A percentile compares a stretch with the other conserved stretches of the same genome.
These are phyloP conservation scores for Globisporangium middletonii DNA, from an alignment of 352 stramenopile species.

Conservation along the genomic window DNA sequence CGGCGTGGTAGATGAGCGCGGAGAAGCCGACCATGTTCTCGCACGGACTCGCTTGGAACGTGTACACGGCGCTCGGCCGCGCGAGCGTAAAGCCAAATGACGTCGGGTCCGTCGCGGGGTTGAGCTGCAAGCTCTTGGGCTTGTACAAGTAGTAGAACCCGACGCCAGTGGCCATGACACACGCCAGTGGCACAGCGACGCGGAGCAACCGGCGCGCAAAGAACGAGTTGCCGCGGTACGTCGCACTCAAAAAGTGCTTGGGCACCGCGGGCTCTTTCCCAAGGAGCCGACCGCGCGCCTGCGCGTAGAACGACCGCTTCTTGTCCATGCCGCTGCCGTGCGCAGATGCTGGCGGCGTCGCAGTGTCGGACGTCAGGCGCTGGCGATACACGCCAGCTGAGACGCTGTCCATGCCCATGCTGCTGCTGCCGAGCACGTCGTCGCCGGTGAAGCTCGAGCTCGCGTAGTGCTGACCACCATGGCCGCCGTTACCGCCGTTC, in stretches of 20 bases:
- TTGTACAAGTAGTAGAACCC: slow-evolving; percentile 73
- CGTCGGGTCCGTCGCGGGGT: slow-evolving; percentile 12
- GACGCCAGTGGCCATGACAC: slow-evolving; percentile 37
- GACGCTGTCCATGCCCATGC: slow-evolving; percentile 1
- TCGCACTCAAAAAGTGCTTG: slow-evolving; percentile 43
- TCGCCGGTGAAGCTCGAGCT: slow-evolving; percentile 9
- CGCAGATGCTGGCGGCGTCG: neutral
- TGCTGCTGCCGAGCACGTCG: slow-evolving; percentile 1
- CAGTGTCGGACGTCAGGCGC: slow-evolving; percentile 10
- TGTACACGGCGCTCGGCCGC: slow-evolving; percentile 45
- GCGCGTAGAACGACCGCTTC: slow-evolving; percentile 51
- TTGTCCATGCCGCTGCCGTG: slow-evolving; percentile 21
- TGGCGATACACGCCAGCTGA: neutral
- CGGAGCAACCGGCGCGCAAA: slow-evolving; percentile 60
- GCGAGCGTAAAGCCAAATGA: slow-evolving; percentile 48
- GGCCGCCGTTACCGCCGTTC: neutral
- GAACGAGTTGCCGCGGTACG: slow-evolving; percentile 72
- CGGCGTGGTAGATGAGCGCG: slow-evolving; percentile 58
- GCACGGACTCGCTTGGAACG: slow-evolving; percentile 58
- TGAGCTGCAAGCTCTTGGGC: slow-evolving; percentile 38
- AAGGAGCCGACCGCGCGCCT: slow-evolving; percentile 21
- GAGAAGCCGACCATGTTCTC: slow-evolving; percentile 80
- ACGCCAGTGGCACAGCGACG: slow-evolving; percentile 30
- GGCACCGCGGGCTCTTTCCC: slow-evolving; percentile 52
- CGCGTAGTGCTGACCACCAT: neutral